These are phyloP conservation scores for Saprolegnia diclina DNA, from an alignment of 352 stramenopile genomes.

Conservation along the genomic window DNA sequence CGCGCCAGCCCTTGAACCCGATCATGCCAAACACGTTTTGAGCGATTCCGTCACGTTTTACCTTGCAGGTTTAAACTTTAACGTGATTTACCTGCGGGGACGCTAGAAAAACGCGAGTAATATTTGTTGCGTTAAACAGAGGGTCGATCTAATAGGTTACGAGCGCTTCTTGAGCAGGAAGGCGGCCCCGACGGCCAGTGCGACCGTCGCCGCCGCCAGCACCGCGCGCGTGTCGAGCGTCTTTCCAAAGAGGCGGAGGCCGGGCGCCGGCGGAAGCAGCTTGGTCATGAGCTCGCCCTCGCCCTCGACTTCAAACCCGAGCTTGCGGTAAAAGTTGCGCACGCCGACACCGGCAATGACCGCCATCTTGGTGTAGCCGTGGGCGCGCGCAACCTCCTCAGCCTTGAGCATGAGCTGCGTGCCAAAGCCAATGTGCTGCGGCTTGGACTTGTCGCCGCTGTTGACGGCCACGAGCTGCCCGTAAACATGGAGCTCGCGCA, in stretches of 20 bases:
- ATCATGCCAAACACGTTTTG: conserved; percentile 1
- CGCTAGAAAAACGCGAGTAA: not conserved
- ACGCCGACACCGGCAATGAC: conserved; percentile 89
- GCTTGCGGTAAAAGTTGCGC: conserved; percentile 85
- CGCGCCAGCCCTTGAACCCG: conserved; percentile 10
- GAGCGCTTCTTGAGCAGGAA: conserved; percentile 17
- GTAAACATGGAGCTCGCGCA: conserved; percentile 89
- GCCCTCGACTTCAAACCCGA: conserved; percentile 83
- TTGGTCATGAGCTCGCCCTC: conserved; percentile 87
- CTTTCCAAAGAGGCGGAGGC: not conserved
- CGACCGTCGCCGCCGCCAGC: not conserved
- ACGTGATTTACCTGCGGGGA: not conserved
- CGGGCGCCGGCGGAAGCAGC: conserved; percentile 34
- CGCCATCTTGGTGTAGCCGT: conserved; percentile 76
- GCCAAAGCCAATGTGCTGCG: conserved; percentile 86
- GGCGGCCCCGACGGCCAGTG: not conserved
- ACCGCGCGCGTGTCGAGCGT: conserved; percentile 4
- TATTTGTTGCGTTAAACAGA: not conserved
- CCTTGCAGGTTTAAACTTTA: not conserved
- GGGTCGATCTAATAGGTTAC: not conserved
- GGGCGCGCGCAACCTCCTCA: conserved; percentile 60
- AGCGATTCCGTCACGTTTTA: too few relatives aligned
- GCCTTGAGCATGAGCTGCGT: conserved; percentile 81
- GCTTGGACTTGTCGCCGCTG: conserved; percentile 41
- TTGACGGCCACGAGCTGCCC: conserved; percentile 68